These are phyloP conservation scores for Stentor coeruleus DNA, from an alignment of 73 alveolate species.

Conservation along the genomic window DNA sequence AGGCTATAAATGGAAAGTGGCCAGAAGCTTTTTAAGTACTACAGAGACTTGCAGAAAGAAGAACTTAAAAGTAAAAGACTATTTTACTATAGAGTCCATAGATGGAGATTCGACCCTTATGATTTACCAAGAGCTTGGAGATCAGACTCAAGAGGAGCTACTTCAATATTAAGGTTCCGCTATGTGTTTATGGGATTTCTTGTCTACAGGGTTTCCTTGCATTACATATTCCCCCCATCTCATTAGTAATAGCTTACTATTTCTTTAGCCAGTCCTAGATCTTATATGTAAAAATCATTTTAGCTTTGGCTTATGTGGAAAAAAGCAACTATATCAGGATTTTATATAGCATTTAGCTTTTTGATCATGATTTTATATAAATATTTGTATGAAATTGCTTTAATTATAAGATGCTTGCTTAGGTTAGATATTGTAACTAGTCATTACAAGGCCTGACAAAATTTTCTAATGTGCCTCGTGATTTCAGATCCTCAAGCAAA, in stretches of 20 bases:
- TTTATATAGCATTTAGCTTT: no score
- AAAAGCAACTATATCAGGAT: no score
- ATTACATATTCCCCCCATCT: constrained; percentile 1
- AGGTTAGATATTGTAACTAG: no score
- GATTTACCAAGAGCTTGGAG: constrained; percentile 21
- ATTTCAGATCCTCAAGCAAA: background rate
- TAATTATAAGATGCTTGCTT: no score
- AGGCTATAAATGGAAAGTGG: background rate
- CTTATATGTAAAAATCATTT: no score
- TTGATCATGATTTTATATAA: no score
- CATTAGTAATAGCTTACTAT: no score
- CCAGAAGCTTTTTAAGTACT: constrained; percentile 24
- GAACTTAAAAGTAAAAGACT: constrained; percentile 19
- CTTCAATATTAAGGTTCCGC: background rate
- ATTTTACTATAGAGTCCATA: constrained; percentile 18
- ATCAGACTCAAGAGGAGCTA: background rate
- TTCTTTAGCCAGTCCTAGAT: no score
- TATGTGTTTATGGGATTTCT: background rate
- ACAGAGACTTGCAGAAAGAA: constrained; percentile 15
- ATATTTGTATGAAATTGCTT: no score
- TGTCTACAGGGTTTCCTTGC: constrained; percentile 25
- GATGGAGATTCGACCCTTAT: constrained; percentile 35
- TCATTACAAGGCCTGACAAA: no score
- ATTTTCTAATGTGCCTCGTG: background rate
- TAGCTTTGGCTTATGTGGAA: no score